Evolutionary conservation across 345 rosid genomes (phyloP).

Genomic region (Syzygium oleosum): DNA sequence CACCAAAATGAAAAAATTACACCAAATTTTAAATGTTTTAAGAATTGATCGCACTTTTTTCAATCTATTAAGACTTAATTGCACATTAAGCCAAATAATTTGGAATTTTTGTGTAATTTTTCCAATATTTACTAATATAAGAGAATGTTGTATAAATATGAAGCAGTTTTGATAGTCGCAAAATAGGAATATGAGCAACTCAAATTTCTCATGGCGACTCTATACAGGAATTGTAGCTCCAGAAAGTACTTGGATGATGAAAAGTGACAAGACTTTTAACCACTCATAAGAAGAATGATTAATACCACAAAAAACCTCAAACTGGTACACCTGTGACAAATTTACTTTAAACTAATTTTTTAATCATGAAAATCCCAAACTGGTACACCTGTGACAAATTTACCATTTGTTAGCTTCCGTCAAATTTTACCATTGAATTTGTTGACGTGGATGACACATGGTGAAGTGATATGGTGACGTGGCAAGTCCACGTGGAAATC

Average conservation of each 20-base stretch:
- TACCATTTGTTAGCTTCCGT: too few species aligned
- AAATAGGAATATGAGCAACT: neutral
- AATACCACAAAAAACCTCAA: too few species aligned
- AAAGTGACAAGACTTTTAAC: neutral
- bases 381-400: too few species aligned
- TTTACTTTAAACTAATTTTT: too few species aligned
- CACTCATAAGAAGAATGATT: neutral
- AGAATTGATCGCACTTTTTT: neutral
- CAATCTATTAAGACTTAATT: neutral
- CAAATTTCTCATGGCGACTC: neutral
- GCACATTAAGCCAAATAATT: neutral
- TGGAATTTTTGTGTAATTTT: neutral
- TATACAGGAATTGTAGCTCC: neutral
- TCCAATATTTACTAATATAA: neutral
- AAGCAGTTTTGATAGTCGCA: neutral
- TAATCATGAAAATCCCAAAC: too few species aligned
- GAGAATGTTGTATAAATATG: neutral
- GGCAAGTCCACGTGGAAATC: too few species aligned
- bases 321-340: too few species aligned
- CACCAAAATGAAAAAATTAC: neutral
- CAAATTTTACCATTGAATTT: too few species aligned
- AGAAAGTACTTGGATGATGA: neutral
- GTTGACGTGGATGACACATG: too few species aligned
- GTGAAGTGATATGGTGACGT: too few species aligned
- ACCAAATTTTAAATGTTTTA: neutral